phyloP scores from a whole-genome alignment of 2,329 filamentous ascomycete genomes.

The Fusarium palustre region DNA sequence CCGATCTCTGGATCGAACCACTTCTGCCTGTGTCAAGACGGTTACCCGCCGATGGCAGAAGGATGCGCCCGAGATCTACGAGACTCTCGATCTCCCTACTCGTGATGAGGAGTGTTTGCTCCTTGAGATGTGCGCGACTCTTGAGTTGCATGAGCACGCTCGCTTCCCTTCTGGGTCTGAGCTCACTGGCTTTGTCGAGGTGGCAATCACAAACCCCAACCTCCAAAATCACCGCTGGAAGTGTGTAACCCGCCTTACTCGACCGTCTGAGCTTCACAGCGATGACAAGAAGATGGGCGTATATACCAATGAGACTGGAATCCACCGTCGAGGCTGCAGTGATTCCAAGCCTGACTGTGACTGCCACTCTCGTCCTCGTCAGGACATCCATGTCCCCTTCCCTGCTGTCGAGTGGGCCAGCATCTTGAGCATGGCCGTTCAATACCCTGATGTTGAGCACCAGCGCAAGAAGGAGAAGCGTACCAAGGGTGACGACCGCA shows the following conservation, averaged over 20 bases:
- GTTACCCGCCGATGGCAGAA: constrained; percentile 68
- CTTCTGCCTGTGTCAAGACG: constrained; percentile 66
- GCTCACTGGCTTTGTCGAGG: constrained; percentile 69
- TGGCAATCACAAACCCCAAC: constrained; percentile 65
- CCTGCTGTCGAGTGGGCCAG: constrained; percentile 69
- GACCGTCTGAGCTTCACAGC: constrained; percentile 66
- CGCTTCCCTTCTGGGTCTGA: constrained; percentile 70
- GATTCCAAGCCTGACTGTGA: constrained; percentile 62
- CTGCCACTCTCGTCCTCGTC: constrained; percentile 60
- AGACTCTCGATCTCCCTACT: constrained; percentile 61
- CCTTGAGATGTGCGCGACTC: constrained; percentile 71
- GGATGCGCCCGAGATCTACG: constrained; percentile 67
- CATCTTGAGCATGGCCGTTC: constrained; percentile 67
- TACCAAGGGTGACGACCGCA: constrained; percentile 50
- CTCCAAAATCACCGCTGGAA: constrained; percentile 70
- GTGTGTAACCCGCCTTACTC: constrained; percentile 68
- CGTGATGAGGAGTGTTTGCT: constrained; percentile 66
- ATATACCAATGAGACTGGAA: constrained; percentile 63
- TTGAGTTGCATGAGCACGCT: constrained; percentile 68
- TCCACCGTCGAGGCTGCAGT: constrained; percentile 66
- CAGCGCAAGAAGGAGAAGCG: constrained; percentile 55
- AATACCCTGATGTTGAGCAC: constrained; percentile 61
- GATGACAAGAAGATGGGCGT: constrained; percentile 59
- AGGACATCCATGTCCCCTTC: constrained; percentile 68
- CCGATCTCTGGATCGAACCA: constrained; percentile 64